These are phyloP conservation scores for Kodamaea kakaduensis DNA, from an alignment of 805 yeast species.

Conservation along the genomic window DNA sequence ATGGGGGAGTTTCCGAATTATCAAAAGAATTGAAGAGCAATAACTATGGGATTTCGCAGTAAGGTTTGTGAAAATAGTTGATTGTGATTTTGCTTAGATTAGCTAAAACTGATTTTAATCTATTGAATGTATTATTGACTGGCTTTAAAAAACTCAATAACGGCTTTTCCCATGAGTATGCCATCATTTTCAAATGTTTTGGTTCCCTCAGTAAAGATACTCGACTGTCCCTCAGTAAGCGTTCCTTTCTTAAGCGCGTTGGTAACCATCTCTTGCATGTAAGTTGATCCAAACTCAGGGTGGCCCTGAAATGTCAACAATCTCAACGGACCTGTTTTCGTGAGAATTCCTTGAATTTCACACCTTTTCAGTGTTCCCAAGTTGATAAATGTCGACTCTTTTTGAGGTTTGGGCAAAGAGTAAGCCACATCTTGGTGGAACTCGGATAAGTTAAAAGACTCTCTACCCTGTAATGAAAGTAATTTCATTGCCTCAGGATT, in stretches of 20 bases:
- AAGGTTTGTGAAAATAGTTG: no score
- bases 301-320: conserved; percentile 82
- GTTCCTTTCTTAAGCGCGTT: conserved; percentile 11
- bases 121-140: no score
- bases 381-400: conserved; percentile 24
- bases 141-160: conserved; percentile 32
- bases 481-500: conserved; percentile 28
- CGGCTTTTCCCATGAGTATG: conserved; percentile 30
- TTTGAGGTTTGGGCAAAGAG: conserved; percentile 32
- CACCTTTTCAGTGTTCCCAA: conserved; percentile 58
- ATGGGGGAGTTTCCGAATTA: no score
- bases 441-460: conserved; percentile 47
- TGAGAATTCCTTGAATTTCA: conserved; percentile 60
- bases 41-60: no score
- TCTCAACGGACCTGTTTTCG: conserved; percentile 39
- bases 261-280: conserved; percentile 24
- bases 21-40: no score
- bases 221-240: conserved; percentile 24
- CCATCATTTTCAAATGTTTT: conserved; percentile 39
- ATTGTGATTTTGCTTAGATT: no score
- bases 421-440: conserved; percentile 39
- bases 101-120: no score
- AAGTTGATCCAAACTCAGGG: conserved; percentile 64
- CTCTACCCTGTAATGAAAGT: conserved; percentile 17
- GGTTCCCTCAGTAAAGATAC: conserved; percentile 28